Percentiles rank a stretch among this genome's conserved stretches.
phyloP scores from a whole-genome alignment of 2,329 filamentous ascomycete genomes.

The Cordyceps militaris region DNA sequence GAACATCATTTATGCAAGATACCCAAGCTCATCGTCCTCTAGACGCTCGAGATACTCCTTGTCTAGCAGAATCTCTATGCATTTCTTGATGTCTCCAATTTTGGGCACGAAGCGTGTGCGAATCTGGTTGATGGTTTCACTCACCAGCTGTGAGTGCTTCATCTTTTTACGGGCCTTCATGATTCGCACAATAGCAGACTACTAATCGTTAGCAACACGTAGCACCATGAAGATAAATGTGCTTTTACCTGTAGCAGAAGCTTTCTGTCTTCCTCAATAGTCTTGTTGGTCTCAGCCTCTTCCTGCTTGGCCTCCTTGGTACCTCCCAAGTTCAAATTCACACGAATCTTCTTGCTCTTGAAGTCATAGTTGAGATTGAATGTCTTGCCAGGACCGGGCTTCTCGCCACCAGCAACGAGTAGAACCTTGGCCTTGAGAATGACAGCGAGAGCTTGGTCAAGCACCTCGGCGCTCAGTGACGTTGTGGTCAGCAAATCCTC shows the following conservation, averaged over 20 bases:
- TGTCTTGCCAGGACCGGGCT: conserved; percentile 68
- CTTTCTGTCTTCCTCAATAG: conserved; percentile 96
- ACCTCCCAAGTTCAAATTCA: conserved; percentile 91
- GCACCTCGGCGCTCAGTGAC: conserved; percentile 68
- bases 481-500: conserved; percentile 82
- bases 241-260: conserved; percentile 84
- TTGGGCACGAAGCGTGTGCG: conserved; percentile 88
- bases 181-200: conserved; percentile 98
- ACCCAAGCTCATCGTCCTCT: conserved; percentile 89
- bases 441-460: conserved; percentile 80
- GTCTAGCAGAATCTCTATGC: conserved; percentile 95
- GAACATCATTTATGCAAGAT: conserved; percentile 60
- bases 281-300: conserved; percentile 96
- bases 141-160: conserved; percentile 92
- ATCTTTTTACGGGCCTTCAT: conserved; percentile 99
- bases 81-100: conserved; percentile 96
- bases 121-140: conserved; percentile 94
- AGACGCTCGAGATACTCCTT: conserved; percentile 97
- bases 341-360: conserved; percentile 96
- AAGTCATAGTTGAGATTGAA: conserved; percentile 90
- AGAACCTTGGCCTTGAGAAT: conserved; percentile 92
- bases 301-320: conserved; percentile 96
- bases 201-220: conserved; percentile 20
- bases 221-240: background rate
- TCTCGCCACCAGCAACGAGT: conserved; percentile 58